A percentile compares a stretch with the other conserved stretches of the same genome.
Evolutionary conservation across 345 rosid species (phyloP).

Genomic region (Citrus glauca): DNA sequence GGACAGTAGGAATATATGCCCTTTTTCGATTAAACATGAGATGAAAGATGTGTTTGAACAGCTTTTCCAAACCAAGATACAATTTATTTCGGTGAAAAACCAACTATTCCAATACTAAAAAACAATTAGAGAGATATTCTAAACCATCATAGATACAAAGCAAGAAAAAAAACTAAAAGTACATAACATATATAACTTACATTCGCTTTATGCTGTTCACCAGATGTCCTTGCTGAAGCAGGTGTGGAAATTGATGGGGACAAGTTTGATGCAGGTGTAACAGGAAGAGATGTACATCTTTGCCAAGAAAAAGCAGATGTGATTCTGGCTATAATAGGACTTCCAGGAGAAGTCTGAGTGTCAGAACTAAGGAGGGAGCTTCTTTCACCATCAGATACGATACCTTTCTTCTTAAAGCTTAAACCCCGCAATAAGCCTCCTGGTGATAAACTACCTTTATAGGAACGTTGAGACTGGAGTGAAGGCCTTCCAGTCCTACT

Average conservation of each 20-base stretch:
- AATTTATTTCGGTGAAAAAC: not conserved
- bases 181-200: slow-evolving; percentile 34
- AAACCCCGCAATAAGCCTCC: slow-evolving; percentile 63
- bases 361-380: slow-evolving; percentile 60
- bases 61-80: not conserved
- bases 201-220: slow-evolving; percentile 41
- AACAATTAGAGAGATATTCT: not conserved
- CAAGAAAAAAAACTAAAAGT: not conserved
- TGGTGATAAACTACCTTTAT: slow-evolving; percentile 52
- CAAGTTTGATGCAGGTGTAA: slow-evolving; percentile 52
- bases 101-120: not conserved
- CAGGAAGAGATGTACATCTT: slow-evolving; percentile 79
- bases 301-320: slow-evolving; percentile 53
- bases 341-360: slow-evolving; percentile 41
- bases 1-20: not conserved
- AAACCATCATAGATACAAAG: not conserved
- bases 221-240: slow-evolving; percentile 50
- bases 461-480: slow-evolving; percentile 49
- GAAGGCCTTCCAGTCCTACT: slow-evolving; percentile 45
- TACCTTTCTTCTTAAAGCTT: slow-evolving; percentile 67
- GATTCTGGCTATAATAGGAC: slow-evolving; percentile 35
- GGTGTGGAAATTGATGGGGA: slow-evolving; percentile 64
- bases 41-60: not conserved
- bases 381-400: slow-evolving; percentile 52
- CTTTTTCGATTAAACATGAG: not conserved